Percentiles rank a stretch among this genome's conserved stretches.
These are phyloP conservation scores for Macadamia integrifolia DNA, from an alignment of 164 flowering plant species.

Conservation along the genomic window DNA sequence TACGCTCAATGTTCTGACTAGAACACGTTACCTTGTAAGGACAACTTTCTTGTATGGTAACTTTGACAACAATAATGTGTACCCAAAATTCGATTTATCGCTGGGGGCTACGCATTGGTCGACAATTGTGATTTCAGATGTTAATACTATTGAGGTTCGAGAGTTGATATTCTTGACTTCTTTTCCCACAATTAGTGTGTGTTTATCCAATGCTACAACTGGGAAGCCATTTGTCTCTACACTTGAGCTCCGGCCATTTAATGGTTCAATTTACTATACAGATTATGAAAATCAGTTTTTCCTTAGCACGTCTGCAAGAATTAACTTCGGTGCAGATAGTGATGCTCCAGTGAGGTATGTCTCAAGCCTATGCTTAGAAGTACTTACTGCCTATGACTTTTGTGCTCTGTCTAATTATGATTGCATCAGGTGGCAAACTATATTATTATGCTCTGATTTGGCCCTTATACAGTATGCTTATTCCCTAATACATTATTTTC, in stretches of 20 bases:
- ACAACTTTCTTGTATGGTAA: conserved; percentile 92
- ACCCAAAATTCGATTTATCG: conserved; percentile 90
- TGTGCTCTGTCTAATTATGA: not conserved
- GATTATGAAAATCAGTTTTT: conserved; percentile 60
- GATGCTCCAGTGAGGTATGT: conserved; percentile 79
- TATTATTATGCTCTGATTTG: too few relatives aligned
- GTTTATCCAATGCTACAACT: conserved; percentile 93
- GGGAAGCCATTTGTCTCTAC: conserved; percentile 97
- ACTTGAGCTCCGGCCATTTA: conserved; percentile 95
- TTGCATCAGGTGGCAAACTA: too few relatives aligned
- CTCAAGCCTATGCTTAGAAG: not conserved
- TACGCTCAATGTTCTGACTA: conserved; percentile 53
- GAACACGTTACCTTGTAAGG: conserved; percentile 83
- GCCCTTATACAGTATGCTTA: too few relatives aligned
- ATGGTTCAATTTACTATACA: conserved; percentile 78
- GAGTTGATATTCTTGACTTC: conserved; percentile 84
- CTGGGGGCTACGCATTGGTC: conserved; percentile 93
- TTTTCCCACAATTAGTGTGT: conserved; percentile 64
- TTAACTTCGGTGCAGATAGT: conserved; percentile 88
- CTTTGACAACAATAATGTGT: conserved; percentile 83
- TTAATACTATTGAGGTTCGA: conserved; percentile 46
- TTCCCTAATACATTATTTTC: too few relatives aligned
- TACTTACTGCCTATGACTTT: not conserved
- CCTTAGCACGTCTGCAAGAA: conserved; percentile 87
- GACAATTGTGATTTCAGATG: conserved; percentile 89